A percentile compares a stretch with the other conserved stretches of the same genome.
Evolutionary conservation across 1,139 yeast genomes (phyloP).

Genomic region (Sugiyamaella neomexicana): DNA sequence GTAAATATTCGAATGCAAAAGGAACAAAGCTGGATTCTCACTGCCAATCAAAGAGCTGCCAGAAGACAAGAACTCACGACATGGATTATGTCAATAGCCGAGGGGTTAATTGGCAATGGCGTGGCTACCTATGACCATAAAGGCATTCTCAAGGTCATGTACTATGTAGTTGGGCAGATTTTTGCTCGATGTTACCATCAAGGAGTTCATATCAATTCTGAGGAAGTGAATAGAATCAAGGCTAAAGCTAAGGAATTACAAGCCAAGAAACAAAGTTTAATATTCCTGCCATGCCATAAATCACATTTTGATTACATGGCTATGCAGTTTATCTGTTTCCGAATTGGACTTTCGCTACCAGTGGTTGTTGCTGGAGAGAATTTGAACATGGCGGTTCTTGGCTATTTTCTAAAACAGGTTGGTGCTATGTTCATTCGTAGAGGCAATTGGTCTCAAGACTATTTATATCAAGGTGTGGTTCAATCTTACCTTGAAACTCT

Average conservation of each 20-base stretch:
- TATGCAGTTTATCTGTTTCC: constrained; percentile 55
- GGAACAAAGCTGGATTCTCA: constrained; percentile 31
- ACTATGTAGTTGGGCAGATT: constrained; percentile 44
- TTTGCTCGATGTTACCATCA: constrained; percentile 46
- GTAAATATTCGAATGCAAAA: constrained; percentile 38
- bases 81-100: constrained; percentile 39
- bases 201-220: constrained; percentile 44
- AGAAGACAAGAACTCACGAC: constrained; percentile 33
- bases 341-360: constrained; percentile 60
- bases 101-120: constrained; percentile 38
- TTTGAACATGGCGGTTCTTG: constrained; percentile 62
- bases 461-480: constrained; percentile 56
- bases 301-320: constrained; percentile 67
- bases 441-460: constrained; percentile 45
- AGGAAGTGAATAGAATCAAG: constrained; percentile 39
- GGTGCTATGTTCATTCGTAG: constrained; percentile 48
- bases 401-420: constrained; percentile 44
- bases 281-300: constrained; percentile 55
- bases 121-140: constrained; percentile 41
- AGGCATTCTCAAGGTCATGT: constrained; percentile 38
- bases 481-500: constrained; percentile 56
- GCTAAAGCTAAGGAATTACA: constrained; percentile 41
- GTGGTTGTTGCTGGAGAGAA: constrained; percentile 70
- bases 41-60: constrained; percentile 29
- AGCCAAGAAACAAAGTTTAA: constrained; percentile 41